Conservation (phyloP, 2,329 filamentous ascomycete species). For the Talaromyces rugulosus region DNA sequence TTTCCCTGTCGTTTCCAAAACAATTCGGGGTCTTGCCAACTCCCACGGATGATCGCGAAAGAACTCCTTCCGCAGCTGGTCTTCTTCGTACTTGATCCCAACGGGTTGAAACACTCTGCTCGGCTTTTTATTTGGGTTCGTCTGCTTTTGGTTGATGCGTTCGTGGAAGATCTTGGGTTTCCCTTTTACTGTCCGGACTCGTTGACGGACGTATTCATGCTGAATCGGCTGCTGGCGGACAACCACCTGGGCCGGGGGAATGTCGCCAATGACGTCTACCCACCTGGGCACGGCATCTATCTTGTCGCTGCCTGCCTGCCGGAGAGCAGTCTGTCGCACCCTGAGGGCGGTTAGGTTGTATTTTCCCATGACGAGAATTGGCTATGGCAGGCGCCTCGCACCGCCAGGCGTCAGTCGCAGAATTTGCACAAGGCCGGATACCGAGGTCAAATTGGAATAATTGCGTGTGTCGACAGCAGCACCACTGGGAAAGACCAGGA, state of each 20-base stretch:
- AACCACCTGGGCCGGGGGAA: slow-evolving; percentile 58
- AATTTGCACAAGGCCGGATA: not conserved
- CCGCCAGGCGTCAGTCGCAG: not conserved
- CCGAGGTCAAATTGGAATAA: not conserved
- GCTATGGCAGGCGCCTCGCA: not conserved
- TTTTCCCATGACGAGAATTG: slow-evolving; percentile 38
- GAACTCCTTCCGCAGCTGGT: slow-evolving; percentile 73
- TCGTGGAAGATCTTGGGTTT: slow-evolving; percentile 32
- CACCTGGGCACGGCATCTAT: slow-evolving; percentile 42
- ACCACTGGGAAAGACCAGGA: not conserved
- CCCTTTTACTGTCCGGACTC: slow-evolving; percentile 28
- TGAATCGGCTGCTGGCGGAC: slow-evolving; percentile 53
- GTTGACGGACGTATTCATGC: slow-evolving; percentile 39
- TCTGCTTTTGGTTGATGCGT: slow-evolving; percentile 35
- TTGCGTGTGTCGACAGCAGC: not conserved
- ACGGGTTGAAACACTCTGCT: slow-evolving; percentile 79
- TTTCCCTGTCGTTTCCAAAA: slow-evolving; percentile 81
- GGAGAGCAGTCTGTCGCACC: slow-evolving; percentile 40
- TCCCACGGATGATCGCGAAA: slow-evolving; percentile 97
- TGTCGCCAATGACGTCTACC: slow-evolving; percentile 53
- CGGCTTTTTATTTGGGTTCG: slow-evolving; percentile 57
- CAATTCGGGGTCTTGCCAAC: slow-evolving; percentile 76
- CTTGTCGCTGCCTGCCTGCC: slow-evolving; percentile 33
- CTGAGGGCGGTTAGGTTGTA: slow-evolving; percentile 44
- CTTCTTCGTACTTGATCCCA: slow-evolving; percentile 74